Evolutionary conservation across 1,284 basidiomycete genomes (phyloP), one percentile per base, ranked within the genome.

Genomic region (Pterulicium gracile): DNA sequence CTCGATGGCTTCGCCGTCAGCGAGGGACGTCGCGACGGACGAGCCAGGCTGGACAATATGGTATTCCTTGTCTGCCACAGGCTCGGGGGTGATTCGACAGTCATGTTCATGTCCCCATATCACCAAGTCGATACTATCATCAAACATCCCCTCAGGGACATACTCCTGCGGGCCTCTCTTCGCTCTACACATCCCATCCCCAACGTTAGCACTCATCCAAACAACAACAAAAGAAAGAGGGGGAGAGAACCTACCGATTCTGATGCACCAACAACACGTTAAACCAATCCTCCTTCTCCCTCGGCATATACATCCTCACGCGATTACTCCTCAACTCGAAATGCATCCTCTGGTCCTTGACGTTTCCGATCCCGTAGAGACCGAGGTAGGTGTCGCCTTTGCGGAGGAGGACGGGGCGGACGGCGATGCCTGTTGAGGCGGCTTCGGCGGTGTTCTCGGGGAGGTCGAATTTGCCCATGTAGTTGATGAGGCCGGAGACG

Each of bases 51-150:
- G 96, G 0, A 83, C 79, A 58, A 99, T 93, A 56, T 78, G 81
- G 65, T 99, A 98, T 3, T 76, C 72, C 63, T 96, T 95, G 4
- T 89, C 93, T 3, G 88, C 82, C 3, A 99, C 93, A 1, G 80
- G 73, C 58, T 97, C 90, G 0, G 95, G 95, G 2, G 79, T 69
- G 50, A 98, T 92, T 20, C 91, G 79, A 60, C 94, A 97, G 62
- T 98, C 95, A 60, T 99, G 96, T 62, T 99, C 96, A 60, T 99
- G 96, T 1, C 96, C 95, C 95, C 95, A 98, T 0, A 98, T 73
- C 4, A 99, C 89, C 3, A 98, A 73, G 58, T 96, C 81, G 48
- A 98, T 75, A 55, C 84, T 89, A 58, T 98, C 91, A 59, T 98
- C 95, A 56, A 98, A 98, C 79, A 96, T 89, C 49, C 88, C 87